These are phyloP conservation scores for Euptelea pleiosperma DNA, from an alignment of 164 flowering plant species.

Conservation along the genomic window DNA sequence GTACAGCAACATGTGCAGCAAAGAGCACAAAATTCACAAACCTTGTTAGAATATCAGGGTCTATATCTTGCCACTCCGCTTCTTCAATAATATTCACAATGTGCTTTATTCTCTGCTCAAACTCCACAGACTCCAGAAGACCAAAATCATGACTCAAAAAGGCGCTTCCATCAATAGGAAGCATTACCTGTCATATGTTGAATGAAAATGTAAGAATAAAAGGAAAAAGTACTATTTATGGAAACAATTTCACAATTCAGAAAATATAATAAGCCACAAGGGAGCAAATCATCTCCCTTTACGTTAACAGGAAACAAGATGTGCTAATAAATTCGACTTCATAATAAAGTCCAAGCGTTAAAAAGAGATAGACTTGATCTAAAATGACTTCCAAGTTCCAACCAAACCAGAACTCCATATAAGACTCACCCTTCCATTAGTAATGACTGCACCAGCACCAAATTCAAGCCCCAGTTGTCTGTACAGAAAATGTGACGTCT, in stretches of 20 bases:
- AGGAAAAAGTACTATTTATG: neutral
- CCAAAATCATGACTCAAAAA: slow-evolving; percentile 74
- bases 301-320: neutral
- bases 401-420: neutral
- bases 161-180: slow-evolving; percentile 37
- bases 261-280: too few species aligned
- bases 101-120: slow-evolving; percentile 69
- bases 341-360: neutral
- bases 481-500: slow-evolving; percentile 63
- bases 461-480: slow-evolving; percentile 50
- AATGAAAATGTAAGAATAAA: slow-evolving; percentile 5
- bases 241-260: too few species aligned
- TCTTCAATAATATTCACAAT: slow-evolving; percentile 71
- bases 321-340: neutral
- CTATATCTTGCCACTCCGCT: slow-evolving; percentile 65
- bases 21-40: slow-evolving; percentile 17
- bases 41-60: slow-evolving; percentile 87
- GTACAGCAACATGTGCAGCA: neutral
- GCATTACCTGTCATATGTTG: slow-evolving; percentile 44
- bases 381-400: too few species aligned
- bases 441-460: slow-evolving; percentile 66
- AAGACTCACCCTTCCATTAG: slow-evolving; percentile 89
- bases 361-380: neutral
- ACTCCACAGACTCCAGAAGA: slow-evolving; percentile 83
- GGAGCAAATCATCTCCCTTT: too few species aligned